Conservation (phyloP, 225 moss, liverwort and hornwort species). For the Asterella californica region DNA sequence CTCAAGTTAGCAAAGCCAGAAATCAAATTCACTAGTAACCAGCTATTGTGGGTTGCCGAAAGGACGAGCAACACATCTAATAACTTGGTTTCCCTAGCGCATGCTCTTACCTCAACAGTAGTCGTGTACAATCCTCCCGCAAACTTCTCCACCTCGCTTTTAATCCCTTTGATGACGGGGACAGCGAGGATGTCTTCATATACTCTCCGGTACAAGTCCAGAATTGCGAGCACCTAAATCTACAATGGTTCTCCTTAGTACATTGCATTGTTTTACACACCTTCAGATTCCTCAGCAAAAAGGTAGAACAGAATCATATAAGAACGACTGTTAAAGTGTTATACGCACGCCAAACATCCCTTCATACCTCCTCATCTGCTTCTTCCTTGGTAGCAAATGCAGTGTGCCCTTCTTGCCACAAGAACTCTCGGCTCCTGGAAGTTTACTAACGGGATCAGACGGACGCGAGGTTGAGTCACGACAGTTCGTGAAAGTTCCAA, state of each 20-base stretch:
- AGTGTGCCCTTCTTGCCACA: slow-evolving; percentile 99
- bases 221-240: slow-evolving; percentile 72
- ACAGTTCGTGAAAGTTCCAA: not conserved
- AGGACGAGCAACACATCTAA: not conserved
- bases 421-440: slow-evolving; percentile 91
- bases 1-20: not conserved
- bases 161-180: slow-evolving; percentile 79
- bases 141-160: slow-evolving; percentile 96
- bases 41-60: not conserved
- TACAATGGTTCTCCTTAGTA: slow-evolving; percentile 25
- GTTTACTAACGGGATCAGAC: not conserved
- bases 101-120: slow-evolving; percentile 63
- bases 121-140: slow-evolving; percentile 93
- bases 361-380: slow-evolving; percentile 75
- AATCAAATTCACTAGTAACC: not conserved
- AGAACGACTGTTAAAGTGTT: not conserved
- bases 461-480: not conserved
- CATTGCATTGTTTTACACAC: not conserved
- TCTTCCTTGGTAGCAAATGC: slow-evolving; percentile 81
- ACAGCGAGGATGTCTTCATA: slow-evolving; percentile 95
- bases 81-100: not conserved
- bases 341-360: not conserved
- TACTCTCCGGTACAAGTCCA: slow-evolving; percentile 87
- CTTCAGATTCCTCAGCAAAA: not conserved
- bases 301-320: not conserved